Evolutionary conservation across 108 stramenopile species (phyloP).

Genomic region (Aureococcus anophagefferens): DNA sequence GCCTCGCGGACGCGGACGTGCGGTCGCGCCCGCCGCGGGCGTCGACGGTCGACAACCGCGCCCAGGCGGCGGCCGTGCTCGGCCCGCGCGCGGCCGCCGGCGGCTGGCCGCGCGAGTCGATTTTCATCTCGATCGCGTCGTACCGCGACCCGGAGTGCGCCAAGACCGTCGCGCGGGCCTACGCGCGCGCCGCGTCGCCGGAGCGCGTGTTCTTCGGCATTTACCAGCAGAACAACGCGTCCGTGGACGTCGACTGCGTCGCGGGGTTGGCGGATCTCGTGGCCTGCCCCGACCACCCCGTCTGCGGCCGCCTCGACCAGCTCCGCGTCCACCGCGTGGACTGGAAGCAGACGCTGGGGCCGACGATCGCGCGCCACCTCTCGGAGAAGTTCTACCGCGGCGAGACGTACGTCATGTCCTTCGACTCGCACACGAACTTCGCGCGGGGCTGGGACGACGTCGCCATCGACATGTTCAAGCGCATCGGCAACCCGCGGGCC

Average conservation of each 20-base stretch:
- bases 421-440: slow-evolving; percentile 27
- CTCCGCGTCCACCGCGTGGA: slow-evolving; percentile 16
- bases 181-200: slow-evolving; percentile 10
- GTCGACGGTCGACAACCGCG: too few relatives aligned
- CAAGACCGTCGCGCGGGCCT: slow-evolving; percentile 17
- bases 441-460: slow-evolving; percentile 22
- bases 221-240: slow-evolving; percentile 15
- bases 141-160: slow-evolving; percentile 25
- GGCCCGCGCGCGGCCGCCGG: too few relatives aligned
- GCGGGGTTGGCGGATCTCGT: neutral
- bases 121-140: slow-evolving; percentile 23
- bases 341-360: slow-evolving; percentile 19
- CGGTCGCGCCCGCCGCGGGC: too few relatives aligned
- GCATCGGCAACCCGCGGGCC: slow-evolving; percentile 21
- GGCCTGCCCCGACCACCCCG: slow-evolving; percentile 11
- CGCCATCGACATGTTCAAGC: slow-evolving; percentile 16
- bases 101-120: neutral
- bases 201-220: slow-evolving; percentile 23
- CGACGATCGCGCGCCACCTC: slow-evolving; percentile 17
- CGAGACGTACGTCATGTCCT: slow-evolving; percentile 15
- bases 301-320: slow-evolving; percentile 15
- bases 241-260: slow-evolving; percentile 11
- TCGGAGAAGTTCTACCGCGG: slow-evolving; percentile 23
- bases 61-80: too few relatives aligned
- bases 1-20: too few relatives aligned